phyloP scores from a whole-genome alignment of 2,329 filamentous ascomycete genomes.

The Nothophaeocryptopus gaeumannii region DNA sequence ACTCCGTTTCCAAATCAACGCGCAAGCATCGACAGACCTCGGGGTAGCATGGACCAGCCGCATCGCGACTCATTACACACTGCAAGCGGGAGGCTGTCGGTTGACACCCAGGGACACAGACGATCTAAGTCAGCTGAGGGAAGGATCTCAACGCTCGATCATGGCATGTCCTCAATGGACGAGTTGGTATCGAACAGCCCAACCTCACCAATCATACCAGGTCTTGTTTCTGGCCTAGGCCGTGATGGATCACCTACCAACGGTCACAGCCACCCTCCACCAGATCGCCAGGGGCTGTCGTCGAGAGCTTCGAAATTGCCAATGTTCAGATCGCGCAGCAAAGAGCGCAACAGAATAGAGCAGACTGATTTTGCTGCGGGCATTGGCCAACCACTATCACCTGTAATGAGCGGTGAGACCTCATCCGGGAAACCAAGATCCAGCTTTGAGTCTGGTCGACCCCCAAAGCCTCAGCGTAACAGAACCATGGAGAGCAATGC shows the following conservation, averaged over 20 bases:
- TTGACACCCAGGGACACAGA: constrained; percentile 17
- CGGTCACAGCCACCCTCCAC: too few species aligned
- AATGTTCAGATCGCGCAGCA: constrained; percentile 43
- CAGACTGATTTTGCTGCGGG: constrained; percentile 31
- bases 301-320: constrained; percentile 10
- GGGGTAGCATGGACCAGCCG: neutral
- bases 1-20: constrained; percentile 23
- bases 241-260: too few species aligned
- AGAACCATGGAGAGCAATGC: constrained; percentile 50
- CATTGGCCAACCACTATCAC: constrained; percentile 14
- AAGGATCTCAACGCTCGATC: constrained; percentile 15
- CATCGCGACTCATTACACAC: constrained; percentile 9
- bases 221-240: constrained; percentile 26
- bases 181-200: constrained; percentile 15
- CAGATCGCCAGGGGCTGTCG: neutral
- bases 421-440: constrained; percentile 24
- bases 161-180: constrained; percentile 15
- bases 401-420: constrained; percentile 14
- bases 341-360: constrained; percentile 33
- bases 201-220: constrained; percentile 14
- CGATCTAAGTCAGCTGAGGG: constrained; percentile 26
- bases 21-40: constrained; percentile 7
- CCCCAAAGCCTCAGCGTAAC: constrained; percentile 27
- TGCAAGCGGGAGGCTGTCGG: constrained; percentile 22
- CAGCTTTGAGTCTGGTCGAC: constrained; percentile 39